These are phyloP conservation scores for Microbotryum scabiosae DNA, from an alignment of 1,284 basidiomycete genomes.

Conservation along the genomic window DNA sequence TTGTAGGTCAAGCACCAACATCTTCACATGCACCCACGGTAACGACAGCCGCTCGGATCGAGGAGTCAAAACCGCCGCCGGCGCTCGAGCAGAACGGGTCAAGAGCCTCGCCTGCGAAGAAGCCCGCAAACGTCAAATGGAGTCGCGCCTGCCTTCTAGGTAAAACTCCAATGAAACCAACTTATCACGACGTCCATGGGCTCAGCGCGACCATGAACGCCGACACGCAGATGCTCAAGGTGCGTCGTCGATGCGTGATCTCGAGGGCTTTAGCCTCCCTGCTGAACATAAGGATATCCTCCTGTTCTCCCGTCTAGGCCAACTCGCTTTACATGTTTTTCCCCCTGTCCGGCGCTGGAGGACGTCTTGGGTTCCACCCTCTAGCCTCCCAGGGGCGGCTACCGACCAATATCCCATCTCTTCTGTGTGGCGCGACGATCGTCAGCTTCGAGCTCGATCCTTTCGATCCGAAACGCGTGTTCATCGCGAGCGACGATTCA, in stretches of 20 bases:
- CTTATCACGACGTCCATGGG: constrained; percentile 43
- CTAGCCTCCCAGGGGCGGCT: constrained; percentile 41
- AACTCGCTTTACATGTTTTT: constrained; percentile 40
- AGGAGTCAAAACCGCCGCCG: no score
- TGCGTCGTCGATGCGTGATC: constrained; percentile 7
- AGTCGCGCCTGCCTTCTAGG: constrained; percentile 44
- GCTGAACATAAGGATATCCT: background rate
- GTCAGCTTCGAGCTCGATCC: constrained; percentile 42
- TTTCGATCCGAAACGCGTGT: constrained; percentile 37
- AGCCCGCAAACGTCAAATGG: constrained; percentile 33
- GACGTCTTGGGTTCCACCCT: constrained; percentile 42
- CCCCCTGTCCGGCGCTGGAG: constrained; percentile 45
- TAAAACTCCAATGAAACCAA: constrained; percentile 43
- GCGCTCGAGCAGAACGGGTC: no score
- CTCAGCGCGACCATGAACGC: constrained; percentile 40
- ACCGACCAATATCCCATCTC: constrained; percentile 26
- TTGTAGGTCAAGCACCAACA: no score
- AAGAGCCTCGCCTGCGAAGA: no score
- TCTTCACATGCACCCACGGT: no score
- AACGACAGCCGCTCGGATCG: no score
- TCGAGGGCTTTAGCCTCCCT: no score
- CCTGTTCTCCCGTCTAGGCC: constrained; percentile 19
- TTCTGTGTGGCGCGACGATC: constrained; percentile 41
- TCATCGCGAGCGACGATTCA: constrained; percentile 43
- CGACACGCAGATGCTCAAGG: constrained; percentile 39